These are phyloP conservation scores for Albizia julibrissin DNA, from an alignment of 306 rosid species.

Conservation along the genomic window DNA sequence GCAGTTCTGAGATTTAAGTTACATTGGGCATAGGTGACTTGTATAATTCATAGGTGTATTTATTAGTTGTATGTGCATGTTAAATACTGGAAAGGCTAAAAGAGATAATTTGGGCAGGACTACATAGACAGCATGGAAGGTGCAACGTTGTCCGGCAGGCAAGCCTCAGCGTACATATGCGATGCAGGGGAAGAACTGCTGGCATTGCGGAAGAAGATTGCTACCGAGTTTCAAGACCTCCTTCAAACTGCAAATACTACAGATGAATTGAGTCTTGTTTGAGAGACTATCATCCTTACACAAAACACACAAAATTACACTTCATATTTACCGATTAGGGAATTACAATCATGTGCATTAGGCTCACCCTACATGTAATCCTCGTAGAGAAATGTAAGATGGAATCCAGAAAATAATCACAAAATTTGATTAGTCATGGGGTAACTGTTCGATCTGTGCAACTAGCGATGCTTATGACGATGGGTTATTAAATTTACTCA, in stretches of 20 bases:
- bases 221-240: conserved; percentile 41
- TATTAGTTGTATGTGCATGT: not conserved
- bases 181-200: conserved; percentile 81
- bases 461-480: not conserved
- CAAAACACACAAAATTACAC: not conserved
- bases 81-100: conserved; percentile 27
- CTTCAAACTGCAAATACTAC: conserved; percentile 41
- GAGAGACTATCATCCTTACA: conserved; percentile 6
- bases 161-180: conserved; percentile 84
- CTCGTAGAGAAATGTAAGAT: conserved; percentile 27
- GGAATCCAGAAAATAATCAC: conserved; percentile 4
- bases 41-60: not conserved
- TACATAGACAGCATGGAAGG: conserved; percentile 99
- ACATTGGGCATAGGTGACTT: conserved; percentile 19
- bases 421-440: not conserved
- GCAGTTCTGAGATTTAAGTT: conserved; percentile 23
- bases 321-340: not conserved
- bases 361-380: conserved; percentile 21
- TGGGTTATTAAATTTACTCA: not conserved
- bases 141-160: conserved; percentile 95
- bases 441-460: not conserved
- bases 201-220: conserved; percentile 68
- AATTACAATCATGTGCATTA: not conserved
- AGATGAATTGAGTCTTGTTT: conserved; percentile 86
- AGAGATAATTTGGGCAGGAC: conserved; percentile 56